These are phyloP conservation scores for Amphirosellinia nigrospora DNA, from an alignment of 495 filamentous ascomycete species.

Conservation along the genomic window DNA sequence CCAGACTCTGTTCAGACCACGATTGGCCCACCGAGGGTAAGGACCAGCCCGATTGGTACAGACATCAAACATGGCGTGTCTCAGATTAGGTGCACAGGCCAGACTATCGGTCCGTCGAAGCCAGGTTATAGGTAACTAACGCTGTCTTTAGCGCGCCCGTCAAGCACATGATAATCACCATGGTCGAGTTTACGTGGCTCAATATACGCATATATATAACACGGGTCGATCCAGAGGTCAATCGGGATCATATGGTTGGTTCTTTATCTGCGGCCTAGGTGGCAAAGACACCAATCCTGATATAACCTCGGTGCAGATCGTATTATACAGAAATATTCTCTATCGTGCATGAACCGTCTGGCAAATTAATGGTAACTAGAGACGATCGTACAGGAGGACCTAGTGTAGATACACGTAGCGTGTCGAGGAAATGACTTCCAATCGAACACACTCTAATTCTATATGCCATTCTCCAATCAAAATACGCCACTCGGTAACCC, in stretches of 20 bases:
- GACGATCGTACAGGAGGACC: slow-evolving; percentile 10
- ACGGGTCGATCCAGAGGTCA: neutral
- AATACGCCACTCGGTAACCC: slow-evolving; percentile 17
- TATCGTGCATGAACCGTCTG: neutral
- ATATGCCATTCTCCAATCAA: slow-evolving; percentile 9
- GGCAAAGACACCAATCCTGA: neutral
- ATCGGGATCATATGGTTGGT: neutral
- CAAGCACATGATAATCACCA: neutral
- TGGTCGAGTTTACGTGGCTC: neutral
- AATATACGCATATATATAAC: no score
- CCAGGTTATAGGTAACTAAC: neutral
- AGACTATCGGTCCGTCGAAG: slow-evolving; percentile 19
- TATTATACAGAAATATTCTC: neutral
- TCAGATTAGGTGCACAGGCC: slow-evolving; percentile 20
- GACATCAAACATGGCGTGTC: slow-evolving; percentile 25
- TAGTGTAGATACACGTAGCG: slow-evolving; percentile 14
- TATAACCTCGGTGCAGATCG: neutral
- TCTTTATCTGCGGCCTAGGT: neutral
- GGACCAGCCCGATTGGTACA: slow-evolving; percentile 21
- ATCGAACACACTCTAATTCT: slow-evolving; percentile 8
- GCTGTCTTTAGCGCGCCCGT: neutral
- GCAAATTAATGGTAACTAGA: slow-evolving; percentile 2
- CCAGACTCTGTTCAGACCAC: neutral
- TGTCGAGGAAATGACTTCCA: neutral
- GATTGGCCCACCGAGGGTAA: no score